Evolutionary conservation across 164 flowering plant genomes (phyloP), one percentile per base, ranked within the genome.

Genomic region (Vitis amurensis): DNA sequence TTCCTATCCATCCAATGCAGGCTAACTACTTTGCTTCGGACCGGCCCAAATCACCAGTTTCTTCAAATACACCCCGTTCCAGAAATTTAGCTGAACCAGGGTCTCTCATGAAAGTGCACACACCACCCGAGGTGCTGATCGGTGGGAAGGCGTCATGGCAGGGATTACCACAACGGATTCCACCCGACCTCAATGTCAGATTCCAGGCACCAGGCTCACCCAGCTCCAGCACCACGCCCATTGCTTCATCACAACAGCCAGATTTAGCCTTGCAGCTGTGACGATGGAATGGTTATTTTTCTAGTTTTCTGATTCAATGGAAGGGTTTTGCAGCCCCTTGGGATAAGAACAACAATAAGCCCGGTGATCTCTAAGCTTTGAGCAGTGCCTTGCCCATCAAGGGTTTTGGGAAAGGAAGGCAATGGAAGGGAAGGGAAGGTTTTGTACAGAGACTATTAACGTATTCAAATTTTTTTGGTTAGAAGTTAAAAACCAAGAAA

Each of bases 251-350:
- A 0, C 79, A 76, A 68, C 88, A 87, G 60, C 85, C 88, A n/a
- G 88, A 87, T 72, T 74, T 87, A 61, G 96, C 87, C 37, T 80
- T 87, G 68, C 90, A 87, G 74, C 87, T 87, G 12, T 85, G 72
- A 86, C 52, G 37, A 56, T 50, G 29, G 55, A 11, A 47, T 12
- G 9, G 53, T 63, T 4, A 37, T 37, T 37, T 6, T 37, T 37
- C 44, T 37, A 37, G 44, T 37, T 37, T 6, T 37, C 44, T 37
- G 44, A 37, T 37, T 37, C 44, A 37, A 37, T 37, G 44, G 44
- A 37, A 37, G 44, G 44, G 4, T 37, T 37, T 37, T 37, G 44
- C 44, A 37, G 44, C 6, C 44, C 44, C 5, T 37, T 37, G 44
- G 44, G 44, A 37, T 37, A 37, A 37, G 44, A 37, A 37, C 7